phyloP scores from a whole-genome alignment of 306 rosid species.

The Lablab purpureus region DNA sequence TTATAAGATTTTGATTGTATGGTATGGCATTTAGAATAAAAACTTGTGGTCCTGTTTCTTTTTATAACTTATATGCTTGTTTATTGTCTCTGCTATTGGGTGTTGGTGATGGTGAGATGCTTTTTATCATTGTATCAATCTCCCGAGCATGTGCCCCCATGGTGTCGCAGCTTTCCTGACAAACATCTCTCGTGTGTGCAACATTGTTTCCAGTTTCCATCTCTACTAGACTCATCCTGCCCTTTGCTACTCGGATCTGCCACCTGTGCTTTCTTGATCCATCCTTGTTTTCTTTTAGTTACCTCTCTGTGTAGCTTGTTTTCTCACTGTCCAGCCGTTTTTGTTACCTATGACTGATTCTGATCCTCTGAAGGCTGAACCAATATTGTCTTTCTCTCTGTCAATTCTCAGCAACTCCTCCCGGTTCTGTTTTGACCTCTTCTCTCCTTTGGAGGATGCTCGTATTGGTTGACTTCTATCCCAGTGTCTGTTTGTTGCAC shows the following conservation, averaged over 20 bases:
- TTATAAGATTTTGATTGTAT: constrained; percentile 18
- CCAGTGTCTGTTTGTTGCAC: not conserved
- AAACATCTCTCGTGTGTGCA: not conserved
- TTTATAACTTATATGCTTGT: not conserved
- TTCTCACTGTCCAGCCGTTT: not conserved
- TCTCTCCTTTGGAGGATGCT: not conserved
- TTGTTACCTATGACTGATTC: not conserved
- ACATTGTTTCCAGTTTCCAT: not conserved
- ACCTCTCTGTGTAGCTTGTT: not conserved
- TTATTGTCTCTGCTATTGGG: not conserved
- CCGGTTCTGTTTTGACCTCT: not conserved
- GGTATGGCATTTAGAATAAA: not conserved
- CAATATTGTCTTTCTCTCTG: not conserved
- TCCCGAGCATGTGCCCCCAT: not conserved
- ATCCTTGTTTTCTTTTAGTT: not conserved
- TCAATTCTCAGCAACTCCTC: not conserved
- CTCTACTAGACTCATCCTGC: not conserved
- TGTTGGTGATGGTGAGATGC: not conserved
- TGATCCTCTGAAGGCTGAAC: constrained; percentile 6
- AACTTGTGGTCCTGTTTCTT: constrained; percentile 25
- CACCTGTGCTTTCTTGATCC: not conserved
- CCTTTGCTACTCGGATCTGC: not conserved
- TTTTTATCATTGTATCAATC: constrained; percentile 1
- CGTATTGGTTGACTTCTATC: not conserved
- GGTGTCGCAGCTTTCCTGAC: not conserved